These are phyloP conservation scores for Aspergillus sp. DNA, from an alignment of 2,329 filamentous ascomycete species.

Conservation along the genomic window DNA sequence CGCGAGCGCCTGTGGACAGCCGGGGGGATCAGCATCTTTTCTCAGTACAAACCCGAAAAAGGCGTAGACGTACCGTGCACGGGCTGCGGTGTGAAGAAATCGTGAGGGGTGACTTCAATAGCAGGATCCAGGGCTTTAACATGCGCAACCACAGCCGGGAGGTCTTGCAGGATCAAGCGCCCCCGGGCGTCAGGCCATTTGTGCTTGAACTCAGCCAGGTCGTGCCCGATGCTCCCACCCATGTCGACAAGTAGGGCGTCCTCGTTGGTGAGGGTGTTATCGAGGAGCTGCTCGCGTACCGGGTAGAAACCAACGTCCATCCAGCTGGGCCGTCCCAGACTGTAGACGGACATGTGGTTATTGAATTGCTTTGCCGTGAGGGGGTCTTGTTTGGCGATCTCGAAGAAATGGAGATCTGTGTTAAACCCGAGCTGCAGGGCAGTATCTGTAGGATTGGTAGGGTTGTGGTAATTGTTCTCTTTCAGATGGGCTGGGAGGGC, in stretches of 20 bases:
- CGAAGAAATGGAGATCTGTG: slow-evolving; percentile 19
- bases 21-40: no score
- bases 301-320: slow-evolving; percentile 21
- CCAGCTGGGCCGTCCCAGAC: slow-evolving; percentile 11
- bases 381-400: slow-evolving; percentile 13
- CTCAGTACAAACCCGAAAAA: no score
- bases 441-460: slow-evolving; percentile 12
- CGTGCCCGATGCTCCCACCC: slow-evolving; percentile 36
- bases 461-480: slow-evolving; percentile 17
- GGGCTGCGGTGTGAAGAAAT: slow-evolving; percentile 41
- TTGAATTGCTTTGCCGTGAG: slow-evolving; percentile 11
- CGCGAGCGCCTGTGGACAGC: slow-evolving; percentile 15
- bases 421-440: slow-evolving; percentile 18
- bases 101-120: slow-evolving; percentile 29
- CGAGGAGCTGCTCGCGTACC: slow-evolving; percentile 12
- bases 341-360: slow-evolving; percentile 14
- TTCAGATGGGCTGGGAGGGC: slow-evolving; percentile 16
- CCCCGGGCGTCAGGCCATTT: slow-evolving; percentile 33
- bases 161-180: slow-evolving; percentile 42
- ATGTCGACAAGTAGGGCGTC: slow-evolving; percentile 35
- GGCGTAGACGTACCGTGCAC: slow-evolving; percentile 29
- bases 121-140: slow-evolving; percentile 7
- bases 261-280: slow-evolving; percentile 4
- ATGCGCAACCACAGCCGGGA: slow-evolving; percentile 28
- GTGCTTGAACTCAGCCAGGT: slow-evolving; percentile 27